Evolutionary conservation across 2,329 filamentous ascomycete genomes (phyloP), one percentile per base, ranked within the genome.

Genomic region (Alternaria atra): DNA sequence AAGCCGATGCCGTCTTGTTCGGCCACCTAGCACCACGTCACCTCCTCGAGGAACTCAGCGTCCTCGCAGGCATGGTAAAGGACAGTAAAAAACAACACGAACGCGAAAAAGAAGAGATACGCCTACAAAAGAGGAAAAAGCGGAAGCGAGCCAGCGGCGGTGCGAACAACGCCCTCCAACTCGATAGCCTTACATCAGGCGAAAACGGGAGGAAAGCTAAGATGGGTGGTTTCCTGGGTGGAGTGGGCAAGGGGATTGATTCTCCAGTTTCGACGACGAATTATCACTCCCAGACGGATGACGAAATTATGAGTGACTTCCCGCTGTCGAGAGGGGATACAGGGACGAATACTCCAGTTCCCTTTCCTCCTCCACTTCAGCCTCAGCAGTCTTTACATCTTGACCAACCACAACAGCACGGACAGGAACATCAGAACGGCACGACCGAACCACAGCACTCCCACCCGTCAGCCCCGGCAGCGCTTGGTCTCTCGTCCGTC

Each of bases 11-110:
- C 51, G 87, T 89, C 0, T 84, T 99, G 0, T 99, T 93, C 67
- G 95, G 95, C 0, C 95, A 99, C 71, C 83, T 99, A 13, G 92
- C 92, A 37, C 95, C 95, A 0, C 84, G 89, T 0, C 95, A 93
- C 75, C 80, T 99, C 12, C 87, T 94, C 25, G 87, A 91, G 46
- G 95, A 99, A 78, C 83, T 99, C 60, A 83, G 84, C 34, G 84
- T 81, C 0, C 84, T 99, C 2, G 94, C 92, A 0, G 81, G 81
- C 2, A 88, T 92, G 73, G 92, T 97, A 2, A 81, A 84, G n/a
- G 80, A 85, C 7, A 83, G 82, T 40, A 70, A 75, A 29, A 76
- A 73, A 34, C 73, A 73, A 56, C 74, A 77, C 66, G 76, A 75
- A 20, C 63, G 69, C 30, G 73, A 72, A 30, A 70, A 70, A 48